These are phyloP conservation scores for Rhizophagus clarus DNA, from an alignment of 192 early-diverging fungal species.

Conservation along the genomic window DNA sequence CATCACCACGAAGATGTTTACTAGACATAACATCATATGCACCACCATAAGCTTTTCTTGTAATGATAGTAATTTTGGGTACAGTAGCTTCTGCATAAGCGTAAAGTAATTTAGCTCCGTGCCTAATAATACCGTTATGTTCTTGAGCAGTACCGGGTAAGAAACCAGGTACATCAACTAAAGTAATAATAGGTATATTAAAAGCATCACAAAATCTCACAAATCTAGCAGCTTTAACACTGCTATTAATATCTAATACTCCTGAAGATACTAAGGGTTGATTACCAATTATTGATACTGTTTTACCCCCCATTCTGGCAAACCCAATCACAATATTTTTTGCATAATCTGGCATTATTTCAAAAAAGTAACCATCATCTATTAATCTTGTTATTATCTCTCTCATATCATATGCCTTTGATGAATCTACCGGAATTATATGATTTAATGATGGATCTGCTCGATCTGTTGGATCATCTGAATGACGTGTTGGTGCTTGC, in stretches of 20 bases:
- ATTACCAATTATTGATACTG: conserved; percentile 90
- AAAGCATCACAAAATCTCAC: conserved; percentile 97
- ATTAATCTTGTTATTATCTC: conserved; percentile 79
- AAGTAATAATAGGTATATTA: conserved; percentile 89
- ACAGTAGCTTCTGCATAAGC: conserved; percentile 97
- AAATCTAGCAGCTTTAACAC: conserved; percentile 94
- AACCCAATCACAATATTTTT: conserved; percentile 93
- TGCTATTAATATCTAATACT: conserved; percentile 92
- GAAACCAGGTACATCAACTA: conserved; percentile 98
- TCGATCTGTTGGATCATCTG: conserved; percentile 66
- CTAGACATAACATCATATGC: conserved; percentile 98
- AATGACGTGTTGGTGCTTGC: conserved; percentile 60
- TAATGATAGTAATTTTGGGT: conserved; percentile 94
- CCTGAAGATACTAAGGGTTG: conserved; percentile 95
- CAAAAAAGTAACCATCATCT: conserved; percentile 86
- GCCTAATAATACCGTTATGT: conserved; percentile 93
- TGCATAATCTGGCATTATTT: conserved; percentile 90
- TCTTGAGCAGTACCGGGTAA: conserved; percentile 93
- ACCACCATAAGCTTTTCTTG: conserved; percentile 96
- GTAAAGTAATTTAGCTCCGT: conserved; percentile 95
- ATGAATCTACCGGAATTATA: conserved; percentile 88
- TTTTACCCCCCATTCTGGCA: conserved; percentile 80
- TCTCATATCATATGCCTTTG: conserved; percentile 94
- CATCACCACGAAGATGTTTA: conserved; percentile 93
- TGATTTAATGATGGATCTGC: conserved; percentile 80